A percentile compares a stretch with the other conserved stretches of the same genome.
Conservation (phyloP, 306 rosid genomes). For the Boehmeria nivea region DNA sequence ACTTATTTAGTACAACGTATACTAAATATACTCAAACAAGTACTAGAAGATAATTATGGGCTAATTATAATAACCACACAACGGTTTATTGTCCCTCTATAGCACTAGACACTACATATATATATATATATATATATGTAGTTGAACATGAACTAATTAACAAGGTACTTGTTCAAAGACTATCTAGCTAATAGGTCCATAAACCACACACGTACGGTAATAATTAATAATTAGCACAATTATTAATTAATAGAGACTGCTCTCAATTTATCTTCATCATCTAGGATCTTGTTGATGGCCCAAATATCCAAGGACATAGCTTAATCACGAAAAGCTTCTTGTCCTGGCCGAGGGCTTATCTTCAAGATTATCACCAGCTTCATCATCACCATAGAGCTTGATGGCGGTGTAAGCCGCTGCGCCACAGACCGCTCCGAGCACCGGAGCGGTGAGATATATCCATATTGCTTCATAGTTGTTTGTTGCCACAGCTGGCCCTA, state of each 20-base stretch:
- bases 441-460: slow-evolving; percentile 76
- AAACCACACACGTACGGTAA: not conserved
- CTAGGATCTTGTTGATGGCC: slow-evolving; percentile 2
- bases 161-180: not conserved
- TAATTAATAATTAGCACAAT: not conserved
- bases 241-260: not conserved
- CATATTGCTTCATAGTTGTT: slow-evolving; percentile 74
- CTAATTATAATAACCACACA: no score
- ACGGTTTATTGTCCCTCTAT: no score
- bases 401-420: slow-evolving; percentile 69
- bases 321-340: slow-evolving; percentile 31
- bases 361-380: slow-evolving; percentile 30
- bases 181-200: not conserved
- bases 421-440: slow-evolving; percentile 70
- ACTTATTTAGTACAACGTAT: no score
- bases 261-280: slow-evolving; percentile 10
- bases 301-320: no score
- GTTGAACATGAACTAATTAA: no score
- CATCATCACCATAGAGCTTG: slow-evolving; percentile 56
- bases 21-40: no score
- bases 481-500: slow-evolving; percentile 83
- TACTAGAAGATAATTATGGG: no score
- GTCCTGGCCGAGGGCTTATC: slow-evolving; percentile 30
- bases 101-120: not conserved
- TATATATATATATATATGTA: no score